Conservation (phyloP, 1,284 basidiomycete species). For the Trichosporon sp. region DNA sequence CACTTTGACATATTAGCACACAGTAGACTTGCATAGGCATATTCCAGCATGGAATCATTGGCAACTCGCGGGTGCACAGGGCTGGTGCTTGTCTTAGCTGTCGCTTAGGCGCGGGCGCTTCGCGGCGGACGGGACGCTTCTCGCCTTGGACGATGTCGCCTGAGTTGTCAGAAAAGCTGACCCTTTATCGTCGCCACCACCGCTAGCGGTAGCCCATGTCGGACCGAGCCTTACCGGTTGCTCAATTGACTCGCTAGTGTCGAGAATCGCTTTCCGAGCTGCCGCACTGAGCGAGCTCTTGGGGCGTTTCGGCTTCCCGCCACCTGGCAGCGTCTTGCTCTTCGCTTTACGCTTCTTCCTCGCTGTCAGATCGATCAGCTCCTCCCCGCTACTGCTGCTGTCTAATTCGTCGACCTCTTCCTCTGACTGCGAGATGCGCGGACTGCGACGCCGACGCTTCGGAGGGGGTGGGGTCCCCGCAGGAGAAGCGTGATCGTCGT, state of each 20-base stretch:
- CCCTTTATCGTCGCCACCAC: neutral
- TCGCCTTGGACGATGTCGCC: neutral
- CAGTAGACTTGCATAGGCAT: conserved; percentile 1
- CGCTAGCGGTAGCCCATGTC: neutral
- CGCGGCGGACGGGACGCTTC: neutral
- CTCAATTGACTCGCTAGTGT: neutral
- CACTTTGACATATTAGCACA: neutral
- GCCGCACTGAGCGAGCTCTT: neutral
- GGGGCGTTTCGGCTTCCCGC: neutral
- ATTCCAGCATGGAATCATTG: neutral
- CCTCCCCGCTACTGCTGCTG: conserved; percentile 5
- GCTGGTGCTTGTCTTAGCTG: neutral
- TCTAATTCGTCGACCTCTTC: neutral
- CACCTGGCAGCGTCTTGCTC: neutral
- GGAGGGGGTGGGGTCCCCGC: neutral
- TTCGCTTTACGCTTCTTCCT: neutral
- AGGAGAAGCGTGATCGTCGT: neutral
- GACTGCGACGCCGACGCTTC: neutral
- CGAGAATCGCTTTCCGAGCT: neutral
- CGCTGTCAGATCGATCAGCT: conserved; percentile 11
- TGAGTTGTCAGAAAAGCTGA: neutral
- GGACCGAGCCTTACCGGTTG: neutral
- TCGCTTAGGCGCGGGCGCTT: neutral
- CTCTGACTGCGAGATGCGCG: neutral
- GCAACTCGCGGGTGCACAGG: neutral